Conservation (phyloP, 352 stramenopile genomes). For the Globisporangium okanoganense region DNA sequence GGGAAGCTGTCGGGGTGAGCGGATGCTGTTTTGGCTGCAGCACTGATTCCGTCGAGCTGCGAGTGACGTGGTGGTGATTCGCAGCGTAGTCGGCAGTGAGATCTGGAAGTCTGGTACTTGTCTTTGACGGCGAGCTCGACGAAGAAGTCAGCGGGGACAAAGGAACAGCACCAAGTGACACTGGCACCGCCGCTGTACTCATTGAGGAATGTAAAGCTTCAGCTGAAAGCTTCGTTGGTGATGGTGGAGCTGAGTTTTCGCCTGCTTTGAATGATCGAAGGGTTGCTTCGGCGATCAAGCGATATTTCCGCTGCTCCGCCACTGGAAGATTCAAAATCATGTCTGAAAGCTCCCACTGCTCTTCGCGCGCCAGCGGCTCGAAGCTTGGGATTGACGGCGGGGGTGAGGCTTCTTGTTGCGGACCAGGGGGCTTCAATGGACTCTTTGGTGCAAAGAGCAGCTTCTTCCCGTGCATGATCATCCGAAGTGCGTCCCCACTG, state of each 20-base stretch:
- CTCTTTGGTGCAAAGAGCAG: constrained; percentile 19
- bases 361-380: constrained; percentile 31
- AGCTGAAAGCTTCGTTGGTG: constrained; percentile 19
- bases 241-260: constrained; percentile 15
- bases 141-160: neutral
- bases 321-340: constrained; percentile 44
- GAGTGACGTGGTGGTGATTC: constrained; percentile 31
- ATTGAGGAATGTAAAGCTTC: constrained; percentile 10
- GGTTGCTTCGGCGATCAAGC: constrained; percentile 32
- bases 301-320: constrained; percentile 43
- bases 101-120: constrained; percentile 5
- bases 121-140: constrained; percentile 1
- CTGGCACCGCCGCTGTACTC: neutral
- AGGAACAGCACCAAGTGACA: neutral
- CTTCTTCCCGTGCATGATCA: constrained; percentile 37
- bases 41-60: constrained; percentile 24
- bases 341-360: constrained; percentile 69
- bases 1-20: neutral
- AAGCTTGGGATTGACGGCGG: constrained; percentile 21
- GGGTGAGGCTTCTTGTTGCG: constrained; percentile 7
- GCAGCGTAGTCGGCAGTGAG: constrained; percentile 20
- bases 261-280: constrained; percentile 37
- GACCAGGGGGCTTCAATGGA: constrained; percentile 11
- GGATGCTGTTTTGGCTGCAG: neutral
- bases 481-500: constrained; percentile 30